Evolutionary conservation across 2,329 filamentous ascomycete genomes (phyloP), one percentile per base, ranked within the genome.

Genomic region (Aureobasidium lini): DNA sequence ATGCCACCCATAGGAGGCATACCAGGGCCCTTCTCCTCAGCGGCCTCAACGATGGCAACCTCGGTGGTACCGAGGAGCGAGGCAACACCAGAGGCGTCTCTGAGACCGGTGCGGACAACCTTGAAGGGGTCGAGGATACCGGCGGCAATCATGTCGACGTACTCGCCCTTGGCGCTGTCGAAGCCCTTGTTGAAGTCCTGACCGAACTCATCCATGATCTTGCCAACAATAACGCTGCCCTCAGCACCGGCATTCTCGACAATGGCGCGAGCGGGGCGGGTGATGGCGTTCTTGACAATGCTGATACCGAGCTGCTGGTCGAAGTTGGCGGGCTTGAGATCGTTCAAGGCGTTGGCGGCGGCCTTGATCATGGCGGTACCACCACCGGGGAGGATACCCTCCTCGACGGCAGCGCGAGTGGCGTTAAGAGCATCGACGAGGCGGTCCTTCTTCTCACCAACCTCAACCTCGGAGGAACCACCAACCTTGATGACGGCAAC

Each of bases 401-500:
- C 92, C 84, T 99, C 94, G 66, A 99, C 94, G 70, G 94, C 94
- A 68, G 94, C 94, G 70, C 94, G 93, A 66, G 94, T 99, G 67
- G 94, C 94, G 78, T 99, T 99, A 63, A 99, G 82, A 62, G 94
- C 94, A 78, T 99, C 94, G 64, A 99, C 94, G 70, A 97, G 96
- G 75, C 94, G 90, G 77, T 99, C 94, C 86, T 99, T 99, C 90
- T 99, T 99, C 86, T 99, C 94, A 67, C 92, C 88, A 60, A 99
- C 94, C 83, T 99, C 94, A 66, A 99, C 93, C 80, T 99, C 94
- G 64, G 93, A 97, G 65, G 92, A 84, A 75, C 94, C 94, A 70
- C 94, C 94, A 64, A 99, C 94, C 85, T 95, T 96, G 84, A 99
- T 97, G 78, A 99, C 94, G 69, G 94, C 94, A 69, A 99, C 94